Conservation (phyloP, 1,139 yeast genomes). For the Blastobotrys malaysiensis region DNA sequence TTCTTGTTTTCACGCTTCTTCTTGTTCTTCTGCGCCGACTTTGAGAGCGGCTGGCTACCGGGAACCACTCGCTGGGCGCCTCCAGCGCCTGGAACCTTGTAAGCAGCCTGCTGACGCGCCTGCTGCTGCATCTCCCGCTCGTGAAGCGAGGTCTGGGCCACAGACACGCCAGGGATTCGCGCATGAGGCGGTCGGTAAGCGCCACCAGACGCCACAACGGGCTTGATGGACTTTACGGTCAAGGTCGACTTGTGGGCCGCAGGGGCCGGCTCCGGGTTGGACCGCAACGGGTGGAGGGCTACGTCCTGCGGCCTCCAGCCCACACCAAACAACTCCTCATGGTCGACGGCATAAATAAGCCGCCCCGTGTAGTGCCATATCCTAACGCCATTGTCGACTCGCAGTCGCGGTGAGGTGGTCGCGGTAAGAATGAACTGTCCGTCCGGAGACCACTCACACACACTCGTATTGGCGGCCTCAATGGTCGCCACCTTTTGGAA, state of each 20-base stretch:
- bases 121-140: constrained; percentile 27
- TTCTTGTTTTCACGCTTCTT: constrained; percentile 70
- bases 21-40: constrained; percentile 67
- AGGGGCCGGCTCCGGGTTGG: constrained; percentile 51
- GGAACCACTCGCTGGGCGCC: constrained; percentile 38
- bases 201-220: constrained; percentile 44
- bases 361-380: constrained; percentile 91
- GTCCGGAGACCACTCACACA: constrained; percentile 98
- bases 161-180: constrained; percentile 37
- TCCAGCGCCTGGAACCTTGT: constrained; percentile 38
- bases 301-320: constrained; percentile 79
- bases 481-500: constrained; percentile 74
- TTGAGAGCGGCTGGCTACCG: constrained; percentile 40
- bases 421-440: constrained; percentile 92
- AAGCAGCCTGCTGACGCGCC: constrained; percentile 34
- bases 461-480: constrained; percentile 90
- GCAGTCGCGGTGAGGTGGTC: constrained; percentile 91
- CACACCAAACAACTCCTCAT: constrained; percentile 71
- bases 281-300: constrained; percentile 51
- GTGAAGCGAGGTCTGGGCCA: constrained; percentile 30
- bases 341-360: constrained; percentile 71
- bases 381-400: constrained; percentile 94
- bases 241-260: constrained; percentile 56
- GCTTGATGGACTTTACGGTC: constrained; percentile 39
- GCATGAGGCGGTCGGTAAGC: constrained; percentile 98